These are phyloP conservation scores for Penicillium subrubescens DNA, from an alignment of 495 filamentous ascomycete species.

Conservation along the genomic window DNA sequence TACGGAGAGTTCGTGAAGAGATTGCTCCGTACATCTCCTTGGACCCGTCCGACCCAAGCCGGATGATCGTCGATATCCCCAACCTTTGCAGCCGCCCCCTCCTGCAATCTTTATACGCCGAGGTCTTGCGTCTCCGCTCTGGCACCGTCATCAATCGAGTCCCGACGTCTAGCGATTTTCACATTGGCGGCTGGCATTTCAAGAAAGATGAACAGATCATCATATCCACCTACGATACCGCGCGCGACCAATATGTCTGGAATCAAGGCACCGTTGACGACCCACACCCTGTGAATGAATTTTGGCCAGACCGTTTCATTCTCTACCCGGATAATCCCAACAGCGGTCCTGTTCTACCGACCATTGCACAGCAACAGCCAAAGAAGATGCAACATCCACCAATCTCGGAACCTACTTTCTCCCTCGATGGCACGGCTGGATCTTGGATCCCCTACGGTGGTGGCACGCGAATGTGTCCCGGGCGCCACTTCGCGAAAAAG, in stretches of 20 bases:
- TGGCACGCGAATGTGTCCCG: neutral
- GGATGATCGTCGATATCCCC: neutral
- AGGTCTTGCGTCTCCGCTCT: constrained; percentile 5
- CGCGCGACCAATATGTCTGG: neutral
- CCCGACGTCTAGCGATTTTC: neutral
- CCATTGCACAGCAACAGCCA: neutral
- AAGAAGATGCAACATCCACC: neutral
- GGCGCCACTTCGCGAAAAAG: neutral
- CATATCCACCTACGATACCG: neutral
- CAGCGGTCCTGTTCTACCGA: neutral
- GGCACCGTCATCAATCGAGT: constrained; percentile 11
- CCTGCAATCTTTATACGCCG: constrained; percentile 7
- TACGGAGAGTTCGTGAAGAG: constrained; percentile 3
- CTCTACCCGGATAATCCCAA: neutral
- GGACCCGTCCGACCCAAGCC: neutral
- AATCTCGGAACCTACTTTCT: neutral
- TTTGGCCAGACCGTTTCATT: neutral
- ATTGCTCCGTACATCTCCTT: neutral
- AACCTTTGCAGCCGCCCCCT: neutral
- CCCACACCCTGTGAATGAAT: neutral
- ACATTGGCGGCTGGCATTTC: neutral
- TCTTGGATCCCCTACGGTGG: neutral
- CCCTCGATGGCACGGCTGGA: neutral
- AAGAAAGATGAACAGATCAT: neutral
- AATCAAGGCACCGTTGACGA: neutral